Percentiles rank a stretch among this genome's conserved stretches.
Evolutionary conservation across 1,139 yeast species (phyloP).

Genomic region (Taphrina wiesneri): DNA sequence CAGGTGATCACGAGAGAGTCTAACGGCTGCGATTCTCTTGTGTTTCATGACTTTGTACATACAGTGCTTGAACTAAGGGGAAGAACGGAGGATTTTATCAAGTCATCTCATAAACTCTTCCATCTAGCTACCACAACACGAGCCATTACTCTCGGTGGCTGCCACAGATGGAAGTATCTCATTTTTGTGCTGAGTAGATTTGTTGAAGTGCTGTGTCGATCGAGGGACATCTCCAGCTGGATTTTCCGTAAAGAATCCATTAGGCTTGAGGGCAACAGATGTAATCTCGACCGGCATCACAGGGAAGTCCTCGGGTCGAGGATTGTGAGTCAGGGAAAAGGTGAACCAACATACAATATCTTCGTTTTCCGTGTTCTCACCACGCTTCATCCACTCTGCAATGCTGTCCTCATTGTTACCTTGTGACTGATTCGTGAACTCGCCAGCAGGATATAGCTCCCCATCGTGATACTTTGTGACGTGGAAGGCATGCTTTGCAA

Average conservation of each 20-base stretch:
- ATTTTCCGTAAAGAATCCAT: slow-evolving; percentile 21
- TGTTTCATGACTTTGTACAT: too few relatives aligned
- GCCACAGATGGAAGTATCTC: background rate
- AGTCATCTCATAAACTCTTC: too few relatives aligned
- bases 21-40: too few relatives aligned
- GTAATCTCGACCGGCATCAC: slow-evolving; percentile 53
- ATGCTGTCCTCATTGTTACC: slow-evolving; percentile 8
- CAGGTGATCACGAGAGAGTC: too few relatives aligned
- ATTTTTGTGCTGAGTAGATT: slow-evolving; percentile 2
- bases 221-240: slow-evolving; percentile 26
- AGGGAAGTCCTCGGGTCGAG: slow-evolving; percentile 87
- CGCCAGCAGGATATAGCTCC: slow-evolving; percentile 74
- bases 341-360: slow-evolving; percentile 75
- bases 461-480: slow-evolving; percentile 66
- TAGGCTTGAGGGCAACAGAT: slow-evolving; percentile 17
- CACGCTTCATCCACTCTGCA: slow-evolving; percentile 14
- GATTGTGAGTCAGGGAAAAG: slow-evolving; percentile 80
- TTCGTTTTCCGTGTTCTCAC: slow-evolving; percentile 61
- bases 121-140: background rate
- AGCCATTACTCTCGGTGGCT: background rate
- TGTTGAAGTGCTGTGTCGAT: slow-evolving; percentile 14
- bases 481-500: slow-evolving; percentile 67
- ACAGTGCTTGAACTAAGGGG: too few relatives aligned
- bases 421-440: slow-evolving; percentile 44
- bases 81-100: too few relatives aligned